Evolutionary conservation across 2,329 filamentous ascomycete species (phyloP), one percentile per base, ranked within the genome.

Genomic region (Exophiala oligosperma): DNA sequence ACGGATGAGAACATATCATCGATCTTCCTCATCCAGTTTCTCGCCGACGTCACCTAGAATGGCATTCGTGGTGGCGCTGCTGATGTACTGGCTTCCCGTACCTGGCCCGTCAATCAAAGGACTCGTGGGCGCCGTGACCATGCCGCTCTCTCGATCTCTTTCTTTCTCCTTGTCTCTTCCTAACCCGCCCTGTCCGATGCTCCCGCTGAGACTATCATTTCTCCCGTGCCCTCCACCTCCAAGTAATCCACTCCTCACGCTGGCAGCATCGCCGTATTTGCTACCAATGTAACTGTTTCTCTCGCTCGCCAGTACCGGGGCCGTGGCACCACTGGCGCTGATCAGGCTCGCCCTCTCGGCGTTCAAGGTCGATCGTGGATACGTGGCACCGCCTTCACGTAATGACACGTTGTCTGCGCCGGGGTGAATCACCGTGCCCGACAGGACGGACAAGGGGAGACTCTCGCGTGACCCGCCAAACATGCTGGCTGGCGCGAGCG

Each of bases 281-380:
- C 78, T 84, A 59, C 85, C 84, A 69, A 96, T 93, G 62, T 89
- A 84, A 73, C 90, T 95, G 71, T 89, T 93, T 49, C 92, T 82
- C 68, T 96, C 92, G 57, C 88, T 88, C 5, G 83, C 78, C 6
- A 90, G 74, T 11, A 84, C 82, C 4, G 87, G 86, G 1, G 83
- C 83, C 14, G 57, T 63, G 3, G 85, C 79, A 12, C 89, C 89
- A 0, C 88, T 87, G 0, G 86, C 82, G 0, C 89, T 92, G 75
- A 96, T 96, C 52, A 97, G 74, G 65, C 83, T 86, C 9, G 82
- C 81, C 4, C 84, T 79, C 68, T 87, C 84, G 14, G 81, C 76
- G 56, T 79, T 83, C 4, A 81, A 79, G 35, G 83, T 76, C 0
- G 79, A 83, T 26, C 79, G 76, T 4, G 82, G 78, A 49, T 83